Conservation (phyloP, 2,329 filamentous ascomycete genomes). For the Botryotinia convoluta region DNA sequence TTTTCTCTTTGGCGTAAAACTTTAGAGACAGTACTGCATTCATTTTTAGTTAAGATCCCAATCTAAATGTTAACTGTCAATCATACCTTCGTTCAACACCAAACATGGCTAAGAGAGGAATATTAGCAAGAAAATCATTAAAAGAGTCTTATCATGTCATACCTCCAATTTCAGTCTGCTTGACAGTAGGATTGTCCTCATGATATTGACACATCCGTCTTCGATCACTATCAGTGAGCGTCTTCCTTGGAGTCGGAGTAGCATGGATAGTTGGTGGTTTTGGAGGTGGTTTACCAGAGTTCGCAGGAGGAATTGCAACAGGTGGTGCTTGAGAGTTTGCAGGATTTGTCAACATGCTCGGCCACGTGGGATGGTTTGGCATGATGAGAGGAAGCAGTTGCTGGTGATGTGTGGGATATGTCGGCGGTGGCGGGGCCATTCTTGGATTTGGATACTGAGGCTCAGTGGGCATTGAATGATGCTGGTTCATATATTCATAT, state of each 20-base stretch:
- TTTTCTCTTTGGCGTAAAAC: constrained; percentile 93
- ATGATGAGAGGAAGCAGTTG: constrained; percentile 70
- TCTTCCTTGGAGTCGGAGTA: constrained; percentile 71
- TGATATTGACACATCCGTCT: constrained; percentile 92
- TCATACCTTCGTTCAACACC: constrained; percentile 92
- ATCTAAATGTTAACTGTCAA: neutral
- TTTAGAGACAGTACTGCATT: constrained; percentile 89
- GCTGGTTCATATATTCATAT: constrained; percentile 56
- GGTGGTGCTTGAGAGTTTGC: constrained; percentile 57
- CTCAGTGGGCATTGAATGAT: constrained; percentile 62
- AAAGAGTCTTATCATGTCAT: constrained; percentile 38
- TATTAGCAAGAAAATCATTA: constrained; percentile 3
- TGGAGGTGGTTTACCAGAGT: constrained; percentile 45
- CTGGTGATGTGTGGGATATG: constrained; percentile 47
- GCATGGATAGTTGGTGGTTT: constrained; percentile 51
- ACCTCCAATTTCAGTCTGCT: constrained; percentile 95
- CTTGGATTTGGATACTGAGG: constrained; percentile 49
- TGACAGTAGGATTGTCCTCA: constrained; percentile 82
- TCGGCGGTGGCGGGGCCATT: constrained; percentile 54
- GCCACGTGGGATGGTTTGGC: constrained; percentile 67
- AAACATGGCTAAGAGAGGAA: constrained; percentile 63
- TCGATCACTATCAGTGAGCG: constrained; percentile 86
- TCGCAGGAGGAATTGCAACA: constrained; percentile 52
- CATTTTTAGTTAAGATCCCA: neutral
- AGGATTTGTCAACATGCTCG: constrained; percentile 76